phyloP scores from a whole-genome alignment of 345 rosid genomes.

The Lepidium didymum region DNA sequence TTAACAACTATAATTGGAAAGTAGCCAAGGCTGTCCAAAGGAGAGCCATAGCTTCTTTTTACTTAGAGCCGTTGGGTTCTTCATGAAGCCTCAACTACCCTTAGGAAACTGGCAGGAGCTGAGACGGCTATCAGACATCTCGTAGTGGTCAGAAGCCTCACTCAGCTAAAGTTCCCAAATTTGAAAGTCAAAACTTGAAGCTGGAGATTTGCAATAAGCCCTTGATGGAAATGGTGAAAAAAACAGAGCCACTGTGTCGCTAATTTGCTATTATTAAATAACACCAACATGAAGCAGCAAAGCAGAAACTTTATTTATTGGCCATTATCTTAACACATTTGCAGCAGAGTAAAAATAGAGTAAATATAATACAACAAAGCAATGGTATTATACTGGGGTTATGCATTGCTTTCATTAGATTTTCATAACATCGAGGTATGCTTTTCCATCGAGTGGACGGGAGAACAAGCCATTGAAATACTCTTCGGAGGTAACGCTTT shows the following conservation, averaged over 20 bases:
- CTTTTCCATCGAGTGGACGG: conserved; percentile 20
- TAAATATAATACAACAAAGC: background rate
- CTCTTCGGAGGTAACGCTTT: background rate
- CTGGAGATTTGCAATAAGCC: background rate
- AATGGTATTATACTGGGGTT: background rate
- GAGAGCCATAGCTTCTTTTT: background rate
- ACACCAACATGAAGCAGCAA: background rate
- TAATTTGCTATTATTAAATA: background rate
- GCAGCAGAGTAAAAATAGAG: background rate
- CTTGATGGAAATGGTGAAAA: background rate
- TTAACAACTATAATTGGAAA: background rate
- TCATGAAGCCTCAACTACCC: background rate
- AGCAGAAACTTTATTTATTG: background rate
- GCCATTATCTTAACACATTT: background rate
- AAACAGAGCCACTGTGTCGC: background rate
- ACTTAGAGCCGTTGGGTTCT: background rate
- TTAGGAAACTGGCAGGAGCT: background rate
- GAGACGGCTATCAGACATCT: background rate
- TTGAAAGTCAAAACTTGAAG: background rate
- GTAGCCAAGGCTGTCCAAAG: background rate
- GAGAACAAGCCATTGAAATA: conserved; percentile 14
- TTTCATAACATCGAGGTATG: conserved; percentile 28
- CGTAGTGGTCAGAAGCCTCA: background rate
- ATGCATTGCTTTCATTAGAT: background rate
- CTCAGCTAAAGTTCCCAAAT: background rate